Conservation (phyloP, 805 yeast species). For the Saturnispora dispora region DNA sequence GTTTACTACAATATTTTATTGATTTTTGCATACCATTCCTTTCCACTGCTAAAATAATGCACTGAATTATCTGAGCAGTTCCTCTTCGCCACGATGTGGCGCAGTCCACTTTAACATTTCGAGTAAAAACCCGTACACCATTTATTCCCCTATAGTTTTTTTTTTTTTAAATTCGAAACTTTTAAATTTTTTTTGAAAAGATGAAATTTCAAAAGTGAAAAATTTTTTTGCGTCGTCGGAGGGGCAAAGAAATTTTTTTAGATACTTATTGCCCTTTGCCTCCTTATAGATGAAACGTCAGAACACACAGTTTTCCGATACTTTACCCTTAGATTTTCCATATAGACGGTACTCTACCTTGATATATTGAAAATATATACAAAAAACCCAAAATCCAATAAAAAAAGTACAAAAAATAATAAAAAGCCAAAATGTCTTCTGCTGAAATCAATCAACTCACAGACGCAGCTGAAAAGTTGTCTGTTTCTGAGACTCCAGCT, state of each 20-base stretch:
- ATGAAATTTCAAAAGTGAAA: background rate
- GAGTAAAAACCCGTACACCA: background rate
- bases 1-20: no score
- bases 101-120: background rate
- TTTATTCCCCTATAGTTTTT: background rate
- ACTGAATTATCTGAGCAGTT: background rate
- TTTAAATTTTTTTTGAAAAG: background rate
- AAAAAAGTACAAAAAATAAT: slow-evolving; percentile 12
- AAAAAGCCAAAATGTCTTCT: slow-evolving; percentile 24
- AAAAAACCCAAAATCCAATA: slow-evolving; percentile 7
- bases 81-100: background rate
- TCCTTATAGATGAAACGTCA: background rate
- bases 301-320: slow-evolving; percentile 6
- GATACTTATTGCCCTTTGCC: slow-evolving; percentile 2
- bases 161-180: background rate
- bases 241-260: background rate
- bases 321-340: background rate
- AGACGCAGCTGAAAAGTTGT: slow-evolving; percentile 28
- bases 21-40: no score
- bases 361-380: slow-evolving; percentile 13
- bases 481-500: slow-evolving; percentile 25
- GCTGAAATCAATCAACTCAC: slow-evolving; percentile 28
- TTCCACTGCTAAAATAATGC: no score
- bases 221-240: slow-evolving; percentile 2
- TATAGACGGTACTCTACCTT: background rate